Base-by-base conservation (phyloP, 352 stramenopile genomes). In the Labyrinthula sp. region DNA sequence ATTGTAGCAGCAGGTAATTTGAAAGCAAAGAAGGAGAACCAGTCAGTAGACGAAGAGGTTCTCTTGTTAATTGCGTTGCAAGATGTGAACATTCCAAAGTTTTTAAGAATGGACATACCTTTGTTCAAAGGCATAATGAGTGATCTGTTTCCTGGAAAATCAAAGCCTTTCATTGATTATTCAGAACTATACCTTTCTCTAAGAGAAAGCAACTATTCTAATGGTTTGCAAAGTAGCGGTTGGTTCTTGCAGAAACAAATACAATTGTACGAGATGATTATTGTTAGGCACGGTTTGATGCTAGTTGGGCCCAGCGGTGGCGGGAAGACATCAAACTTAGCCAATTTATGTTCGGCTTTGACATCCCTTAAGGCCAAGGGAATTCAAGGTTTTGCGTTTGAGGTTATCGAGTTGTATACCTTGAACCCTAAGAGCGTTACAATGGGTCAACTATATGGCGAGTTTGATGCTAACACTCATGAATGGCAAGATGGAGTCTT, bases 31-130 rank as follows among this genome's bases (percentile, higher is more conserved):
- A 75, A 92, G 38, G 79, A 81, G 60, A 78, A 71, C 34, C n/a
- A n/a, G 28, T 12, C 12, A 12, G 87, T 81, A 54, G 75, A 88
- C 54, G 82, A 93, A 60, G 79, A 92, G 58, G 70, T 84, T 1
- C 45, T 93, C n/a, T 56, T 93, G 3, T 64, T 93, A 8, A 68
- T 79, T 40, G 81, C 80, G 2, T 48, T 93, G 3, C 75, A 90
- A 46, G 80, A 93, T 43, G 81, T 92, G 1, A 93, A 93, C 52
- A 46, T 93, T 21, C 82, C 82, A 0, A 93, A 93, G 59, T 93
- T 93, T 49, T 64, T 93, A n/a, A 78, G 79, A 0, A 76, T 89
- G 35, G 82, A 93, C 40, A 75, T 93, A 12, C 82, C 82, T 14
- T 59, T 93, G 4, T 93, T 93, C 56, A 74, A 74, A 5, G 82